These are phyloP conservation scores for Yamadazyma triangularis DNA, from an alignment of 1,139 yeast species.

Conservation along the genomic window DNA sequence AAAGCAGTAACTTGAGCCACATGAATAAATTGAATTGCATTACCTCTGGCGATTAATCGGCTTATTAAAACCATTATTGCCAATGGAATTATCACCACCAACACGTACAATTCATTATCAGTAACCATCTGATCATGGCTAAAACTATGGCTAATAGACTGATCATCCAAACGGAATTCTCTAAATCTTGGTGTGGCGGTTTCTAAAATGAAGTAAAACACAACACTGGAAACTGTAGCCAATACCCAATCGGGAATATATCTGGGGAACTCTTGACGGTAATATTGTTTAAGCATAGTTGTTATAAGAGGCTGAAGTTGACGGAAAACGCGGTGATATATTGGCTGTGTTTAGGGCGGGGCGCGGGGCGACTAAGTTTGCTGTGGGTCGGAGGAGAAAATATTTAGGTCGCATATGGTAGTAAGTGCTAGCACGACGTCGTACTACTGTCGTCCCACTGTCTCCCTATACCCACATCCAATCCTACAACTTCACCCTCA, in stretches of 20 bases:
- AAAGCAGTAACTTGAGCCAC: conserved; percentile 21
- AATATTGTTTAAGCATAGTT: conserved; percentile 6
- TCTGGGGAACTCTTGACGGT: conserved; percentile 3
- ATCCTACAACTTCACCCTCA: no score
- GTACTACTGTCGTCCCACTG: no score
- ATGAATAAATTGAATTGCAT: conserved; percentile 7
- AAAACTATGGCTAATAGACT: conserved; percentile 42
- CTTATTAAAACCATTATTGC: conserved; percentile 11
- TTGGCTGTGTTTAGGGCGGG: no score
- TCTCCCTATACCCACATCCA: no score
- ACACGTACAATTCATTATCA: conserved; percentile 22
- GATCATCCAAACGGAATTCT: conserved; percentile 31
- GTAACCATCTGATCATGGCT: conserved; percentile 39
- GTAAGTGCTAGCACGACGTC: no score
- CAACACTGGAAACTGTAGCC: conserved; percentile 20
- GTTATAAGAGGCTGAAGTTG: no score
- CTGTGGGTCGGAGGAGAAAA: no score
- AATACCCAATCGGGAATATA: conserved; percentile 30
- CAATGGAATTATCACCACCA: conserved; percentile 21
- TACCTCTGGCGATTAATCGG: conserved; percentile 2
- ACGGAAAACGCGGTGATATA: no score
- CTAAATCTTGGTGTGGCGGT: conserved; percentile 34
- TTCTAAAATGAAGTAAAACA: conserved; percentile 35
- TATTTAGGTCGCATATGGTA: no score
- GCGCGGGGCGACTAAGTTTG: no score